Conservation (phyloP, 192 early-diverging fungal species). For the Rhizophagus sp. region DNA sequence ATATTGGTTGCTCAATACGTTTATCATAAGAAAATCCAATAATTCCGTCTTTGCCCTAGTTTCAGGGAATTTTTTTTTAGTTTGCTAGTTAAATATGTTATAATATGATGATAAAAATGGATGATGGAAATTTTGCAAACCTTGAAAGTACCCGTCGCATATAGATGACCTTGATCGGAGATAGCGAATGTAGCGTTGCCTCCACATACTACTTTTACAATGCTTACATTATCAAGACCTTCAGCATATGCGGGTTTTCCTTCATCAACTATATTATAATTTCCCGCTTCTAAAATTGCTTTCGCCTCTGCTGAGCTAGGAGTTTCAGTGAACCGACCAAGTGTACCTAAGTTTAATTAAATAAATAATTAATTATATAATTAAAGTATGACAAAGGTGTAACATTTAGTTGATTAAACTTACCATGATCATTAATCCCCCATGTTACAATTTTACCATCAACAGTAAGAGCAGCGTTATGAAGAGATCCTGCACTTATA, state of each 20-base stretch:
- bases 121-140: conserved; percentile 29
- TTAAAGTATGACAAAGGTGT: neutral
- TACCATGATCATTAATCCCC: conserved; percentile 5
- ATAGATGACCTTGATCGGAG: conserved; percentile 75
- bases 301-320: neutral
- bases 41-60: neutral
- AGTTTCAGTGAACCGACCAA: conserved; percentile 56
- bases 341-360: conserved; percentile 8
- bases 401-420: neutral
- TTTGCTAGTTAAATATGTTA: too few relatives aligned
- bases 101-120: too few relatives aligned
- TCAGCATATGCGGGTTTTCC: conserved; percentile 65
- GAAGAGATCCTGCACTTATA: conserved; percentile 11
- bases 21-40: conserved; percentile 49
- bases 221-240: conserved; percentile 70
- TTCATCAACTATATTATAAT: conserved; percentile 52
- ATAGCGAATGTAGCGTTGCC: conserved; percentile 84
- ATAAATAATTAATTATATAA: too few relatives aligned
- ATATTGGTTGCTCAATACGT: conserved; percentile 62
- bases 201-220: conserved; percentile 81
- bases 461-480: conserved; percentile 11
- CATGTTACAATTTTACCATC: conserved; percentile 11
- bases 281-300: neutral
- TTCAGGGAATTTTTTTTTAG: too few relatives aligned
- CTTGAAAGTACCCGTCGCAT: conserved; percentile 85